Base-by-base conservation (phyloP, 73 alveolate species). In the Tetrahymena thermophila region DNA sequence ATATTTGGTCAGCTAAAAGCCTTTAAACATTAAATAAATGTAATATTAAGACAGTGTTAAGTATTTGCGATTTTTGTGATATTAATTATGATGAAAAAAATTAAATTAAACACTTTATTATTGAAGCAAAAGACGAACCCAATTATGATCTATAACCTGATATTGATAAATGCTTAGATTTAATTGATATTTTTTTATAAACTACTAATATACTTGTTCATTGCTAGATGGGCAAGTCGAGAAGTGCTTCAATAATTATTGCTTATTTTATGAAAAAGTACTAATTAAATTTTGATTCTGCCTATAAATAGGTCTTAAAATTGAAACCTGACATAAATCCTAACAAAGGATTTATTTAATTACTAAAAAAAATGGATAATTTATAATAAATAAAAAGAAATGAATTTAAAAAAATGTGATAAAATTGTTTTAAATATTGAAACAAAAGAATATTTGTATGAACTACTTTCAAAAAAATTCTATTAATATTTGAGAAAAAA, bases 211-310 rank as follows among this genome's bases (percentile, higher is more conserved):
- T 85, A 31, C 94, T 85, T 28, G 94, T 85, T 85, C 94, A 85
- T 85, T 85, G 94, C 38, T 42, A 42, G 34, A 42, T 42, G 56
- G 94, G 94, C 9, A 85, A 38, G n/a, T 85, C 94, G 35, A 85
- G 94, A 85, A 85, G 94, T 56, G 83, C 94, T 38, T 38, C 94
- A 28, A 85, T 85, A 34, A 83, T 85, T 11, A 85, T 85, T 28
- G 94, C 94, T n/a, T 85, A 85, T 42, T 85, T 85, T 34, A 85
- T 85, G 94, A 85, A 85, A 85, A 85, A 85, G 55, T 38, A 85
- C 34, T 23, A 85, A 85, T 4, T 28, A 85, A 85, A 42, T 85
- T 85, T 85, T 85, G 83, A 38, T 9, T 17, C 56, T 2, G 94
- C 94, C 5, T 85, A n/a, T 35, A 1, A 85, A 15, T n/a, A 85